Percentiles rank a stretch among this genome's conserved stretches.
phyloP scores from a whole-genome alignment of 805 yeast species.

The Teunomyces gatunensis region DNA sequence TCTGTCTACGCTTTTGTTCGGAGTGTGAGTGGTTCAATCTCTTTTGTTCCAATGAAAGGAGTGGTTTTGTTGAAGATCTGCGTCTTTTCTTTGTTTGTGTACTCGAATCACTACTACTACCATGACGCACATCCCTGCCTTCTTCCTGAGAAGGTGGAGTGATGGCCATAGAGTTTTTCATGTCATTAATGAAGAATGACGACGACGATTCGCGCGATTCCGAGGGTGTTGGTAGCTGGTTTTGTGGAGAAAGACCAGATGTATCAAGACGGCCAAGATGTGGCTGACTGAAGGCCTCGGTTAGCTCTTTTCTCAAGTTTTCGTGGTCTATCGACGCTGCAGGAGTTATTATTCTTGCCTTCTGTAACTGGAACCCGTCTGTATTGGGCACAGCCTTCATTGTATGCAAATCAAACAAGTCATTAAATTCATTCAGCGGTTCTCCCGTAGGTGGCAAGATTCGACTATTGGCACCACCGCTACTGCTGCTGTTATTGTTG shows the following conservation, averaged over 20 bases:
- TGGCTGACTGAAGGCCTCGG: constrained; percentile 33
- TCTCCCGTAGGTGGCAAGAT: background rate
- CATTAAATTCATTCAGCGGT: constrained; percentile 9
- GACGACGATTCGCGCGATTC: constrained; percentile 26
- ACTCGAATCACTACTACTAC: background rate
- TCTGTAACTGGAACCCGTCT: constrained; percentile 4
- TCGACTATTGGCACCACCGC: background rate
- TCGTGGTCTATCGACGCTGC: constrained; percentile 6
- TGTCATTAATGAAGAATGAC: constrained; percentile 3
- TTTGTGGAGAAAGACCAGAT: constrained; percentile 3
- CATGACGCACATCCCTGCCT: background rate
- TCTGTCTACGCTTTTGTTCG: constrained; percentile 43
- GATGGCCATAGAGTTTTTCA: constrained; percentile 6
- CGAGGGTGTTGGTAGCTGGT: constrained; percentile 34
- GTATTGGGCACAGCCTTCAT: constrained; percentile 19
- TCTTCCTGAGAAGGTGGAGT: constrained; percentile 7
- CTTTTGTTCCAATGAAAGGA: constrained; percentile 39
- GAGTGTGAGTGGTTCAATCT: constrained; percentile 40
- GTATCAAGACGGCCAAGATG: constrained; percentile 13
- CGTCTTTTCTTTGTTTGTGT: constrained; percentile 19
- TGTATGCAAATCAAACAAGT: constrained; percentile 30
- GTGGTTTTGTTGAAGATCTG: constrained; percentile 32
- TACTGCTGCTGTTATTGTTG: no score
- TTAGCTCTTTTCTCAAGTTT: constrained; percentile 24
- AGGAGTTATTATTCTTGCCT: constrained; percentile 1